Evolutionary conservation across 2,329 filamentous ascomycete genomes (phyloP), one percentile per base, ranked within the genome.

Genomic region (Davidsoniella virescens): DNA sequence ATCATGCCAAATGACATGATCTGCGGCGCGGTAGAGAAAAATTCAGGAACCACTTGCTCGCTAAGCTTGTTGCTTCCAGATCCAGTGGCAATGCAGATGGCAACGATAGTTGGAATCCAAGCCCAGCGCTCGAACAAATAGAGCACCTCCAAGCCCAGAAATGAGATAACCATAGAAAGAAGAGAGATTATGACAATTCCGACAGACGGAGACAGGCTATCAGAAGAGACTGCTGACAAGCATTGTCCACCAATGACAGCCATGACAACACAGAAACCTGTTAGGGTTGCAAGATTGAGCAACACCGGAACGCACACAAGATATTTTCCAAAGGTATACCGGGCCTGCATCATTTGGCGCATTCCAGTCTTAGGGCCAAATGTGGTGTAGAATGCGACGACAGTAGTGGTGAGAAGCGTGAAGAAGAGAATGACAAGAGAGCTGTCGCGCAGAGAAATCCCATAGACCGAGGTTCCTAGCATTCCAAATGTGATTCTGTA

Each of bases 331-430:
- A 79, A 82, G 39, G 71, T 73, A 60, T 73, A 82, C 18, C 78
- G 67, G 3, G 78, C 77, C 56, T 78, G 75, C 6, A 82, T 71
- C 69, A 82, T 78, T 61, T 81, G 77, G 14, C 78, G 69, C 69
- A 82, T 72, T 40, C 77, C 78, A 8, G 76, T 80, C 61, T 72
- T 73, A 3, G 77, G 74, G 0, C 77, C 76, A 47, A 78, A 62
- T 0, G 72, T 77, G 40, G 70, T 70, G 23, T 81, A 63, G 56
- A 73, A 78, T 2, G 73, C 76, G 0, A 76, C 72, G 0, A 72
- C 64, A 5, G 70, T 53, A 0, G 71, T 71, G 1, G 71, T 72
- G 23, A 80, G 55, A 16, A 81, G 60, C 9, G 69, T 71, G 61
- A 82, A 81, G 64, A 82, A 82, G 43, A 82, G 59, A 44, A 82